Evolutionary conservation across 140 eudicot species (phyloP).

Genomic region (Flaveria floridana): DNA sequence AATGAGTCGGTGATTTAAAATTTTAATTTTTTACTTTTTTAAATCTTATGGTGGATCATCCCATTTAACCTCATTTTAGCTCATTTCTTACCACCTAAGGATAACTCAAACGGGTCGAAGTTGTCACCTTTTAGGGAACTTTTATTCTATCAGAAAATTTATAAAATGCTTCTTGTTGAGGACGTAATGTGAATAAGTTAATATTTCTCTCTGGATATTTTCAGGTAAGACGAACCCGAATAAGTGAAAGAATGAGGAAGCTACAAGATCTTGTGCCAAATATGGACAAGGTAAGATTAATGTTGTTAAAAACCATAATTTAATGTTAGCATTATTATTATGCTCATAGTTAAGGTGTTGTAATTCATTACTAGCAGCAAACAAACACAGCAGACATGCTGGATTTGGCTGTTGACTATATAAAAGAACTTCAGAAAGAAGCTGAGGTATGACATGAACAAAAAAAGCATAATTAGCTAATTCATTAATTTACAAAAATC

Average conservation of each 20-base stretch:
- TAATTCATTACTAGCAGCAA: constrained; percentile 50
- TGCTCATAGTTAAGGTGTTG: not conserved
- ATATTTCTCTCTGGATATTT: constrained; percentile 5
- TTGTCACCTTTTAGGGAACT: not conserved
- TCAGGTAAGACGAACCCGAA: constrained; percentile 82
- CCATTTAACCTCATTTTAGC: not conserved
- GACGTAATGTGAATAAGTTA: not conserved
- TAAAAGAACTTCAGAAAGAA: constrained; percentile 79
- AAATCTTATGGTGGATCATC: not conserved
- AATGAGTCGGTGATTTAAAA: not conserved
- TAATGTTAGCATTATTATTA: not conserved
- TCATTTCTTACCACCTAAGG: not conserved
- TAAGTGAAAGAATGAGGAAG: constrained; percentile 88
- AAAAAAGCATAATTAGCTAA: not conserved
- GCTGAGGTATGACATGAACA: constrained; percentile 45
- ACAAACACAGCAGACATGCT: constrained; percentile 90
- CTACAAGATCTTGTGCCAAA: constrained; percentile 91
- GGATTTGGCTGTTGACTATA: constrained; percentile 86
- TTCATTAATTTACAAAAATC: not conserved
- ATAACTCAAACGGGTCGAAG: not conserved
- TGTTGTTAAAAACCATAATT: not conserved
- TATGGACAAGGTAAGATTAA: constrained; percentile 70
- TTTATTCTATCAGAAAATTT: not conserved
- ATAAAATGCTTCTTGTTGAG: not conserved
- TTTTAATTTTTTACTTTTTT: too few species aligned